Conservation (phyloP, 2,329 filamentous ascomycete genomes). For the Epichloe amarillans region DNA sequence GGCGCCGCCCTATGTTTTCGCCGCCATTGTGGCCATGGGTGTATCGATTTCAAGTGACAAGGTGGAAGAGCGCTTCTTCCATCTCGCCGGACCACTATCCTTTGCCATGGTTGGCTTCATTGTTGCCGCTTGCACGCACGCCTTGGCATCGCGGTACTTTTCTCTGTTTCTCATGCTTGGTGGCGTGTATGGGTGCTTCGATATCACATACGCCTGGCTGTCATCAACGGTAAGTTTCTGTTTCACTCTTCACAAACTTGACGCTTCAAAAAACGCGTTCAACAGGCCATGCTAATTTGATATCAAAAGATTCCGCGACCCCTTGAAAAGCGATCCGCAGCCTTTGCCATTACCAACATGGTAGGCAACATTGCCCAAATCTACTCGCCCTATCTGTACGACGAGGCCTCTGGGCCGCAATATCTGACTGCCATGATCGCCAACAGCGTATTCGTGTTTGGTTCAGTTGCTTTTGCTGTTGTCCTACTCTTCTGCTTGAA, state of each 20-base stretch:
- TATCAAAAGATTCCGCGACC: conserved; percentile 1
- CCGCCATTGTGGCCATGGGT: conserved; percentile 44
- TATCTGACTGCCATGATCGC: conserved; percentile 5
- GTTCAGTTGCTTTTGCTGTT: not conserved
- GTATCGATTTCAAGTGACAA: conserved; percentile 60
- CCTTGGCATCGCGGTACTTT: conserved; percentile 1
- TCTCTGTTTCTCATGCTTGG: conserved; percentile 5
- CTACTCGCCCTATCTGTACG: conserved; percentile 5
- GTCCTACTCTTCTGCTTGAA: conserved; percentile 3
- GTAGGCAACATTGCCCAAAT: conserved; percentile 4
- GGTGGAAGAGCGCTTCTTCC: conserved; percentile 57
- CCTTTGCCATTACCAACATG: conserved; percentile 5
- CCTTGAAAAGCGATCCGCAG: conserved; percentile 4
- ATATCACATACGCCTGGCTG: conserved; percentile 4
- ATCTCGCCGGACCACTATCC: conserved; percentile 48
- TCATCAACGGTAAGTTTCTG: conserved; percentile 2
- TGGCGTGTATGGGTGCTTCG: conserved; percentile 5
- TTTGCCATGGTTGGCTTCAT: conserved; percentile 53
- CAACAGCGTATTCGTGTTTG: conserved; percentile 3
- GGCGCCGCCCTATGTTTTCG: conserved; percentile 50
- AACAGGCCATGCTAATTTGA: not conserved
- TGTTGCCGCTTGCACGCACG: conserved; percentile 46
- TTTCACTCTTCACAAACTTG: not conserved
- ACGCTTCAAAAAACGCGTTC: not conserved
- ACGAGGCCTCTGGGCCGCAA: conserved; percentile 1